Percentiles rank a stretch among this genome's conserved stretches.
phyloP scores from a whole-genome alignment of 2,329 filamentous ascomycete species.

The Fonsecaea multimorphosa region DNA sequence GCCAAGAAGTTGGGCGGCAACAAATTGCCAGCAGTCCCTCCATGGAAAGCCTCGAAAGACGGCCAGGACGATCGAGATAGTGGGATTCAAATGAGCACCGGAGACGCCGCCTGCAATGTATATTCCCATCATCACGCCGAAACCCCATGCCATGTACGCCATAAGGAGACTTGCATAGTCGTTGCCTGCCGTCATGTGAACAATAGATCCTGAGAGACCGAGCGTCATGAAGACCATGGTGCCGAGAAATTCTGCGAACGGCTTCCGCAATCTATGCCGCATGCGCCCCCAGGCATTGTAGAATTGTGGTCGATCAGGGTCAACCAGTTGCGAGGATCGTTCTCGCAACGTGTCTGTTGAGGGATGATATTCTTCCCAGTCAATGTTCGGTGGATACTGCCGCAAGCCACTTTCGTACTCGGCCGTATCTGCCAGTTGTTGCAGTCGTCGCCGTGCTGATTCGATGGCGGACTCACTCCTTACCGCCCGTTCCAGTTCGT shows the following conservation, averaged over 20 bases:
- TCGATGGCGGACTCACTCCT: conserved; percentile 22
- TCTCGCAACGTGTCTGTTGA: not conserved
- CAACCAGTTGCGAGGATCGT: conserved; percentile 8
- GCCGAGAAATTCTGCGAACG: conserved; percentile 41
- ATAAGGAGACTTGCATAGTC: conserved; percentile 41
- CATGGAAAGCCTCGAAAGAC: conserved; percentile 47
- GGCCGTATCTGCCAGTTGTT: conserved; percentile 25
- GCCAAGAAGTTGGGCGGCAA: conserved; percentile 46
- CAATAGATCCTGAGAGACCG: conserved; percentile 42
- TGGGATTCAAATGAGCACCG: conserved; percentile 58
- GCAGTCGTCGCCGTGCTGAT: conserved; percentile 19
- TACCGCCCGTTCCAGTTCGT: not conserved
- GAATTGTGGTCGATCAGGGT: conserved; percentile 32
- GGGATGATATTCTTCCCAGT: conserved; percentile 30
- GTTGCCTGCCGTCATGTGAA: conserved; percentile 35
- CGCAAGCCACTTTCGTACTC: conserved; percentile 14
- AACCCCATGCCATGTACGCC: conserved; percentile 41
- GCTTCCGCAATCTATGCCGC: conserved; percentile 41
- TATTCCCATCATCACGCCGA: conserved; percentile 49
- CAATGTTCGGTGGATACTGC: conserved; percentile 16
- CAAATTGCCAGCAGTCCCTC: conserved; percentile 40
- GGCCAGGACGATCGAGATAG: conserved; percentile 48
- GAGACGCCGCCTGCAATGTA: conserved; percentile 55
- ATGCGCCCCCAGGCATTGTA: conserved; percentile 43
- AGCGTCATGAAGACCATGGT: conserved; percentile 43